These are phyloP conservation scores for Blastobotrys indianensis DNA, from an alignment of 1,139 yeast genomes.

Conservation along the genomic window DNA sequence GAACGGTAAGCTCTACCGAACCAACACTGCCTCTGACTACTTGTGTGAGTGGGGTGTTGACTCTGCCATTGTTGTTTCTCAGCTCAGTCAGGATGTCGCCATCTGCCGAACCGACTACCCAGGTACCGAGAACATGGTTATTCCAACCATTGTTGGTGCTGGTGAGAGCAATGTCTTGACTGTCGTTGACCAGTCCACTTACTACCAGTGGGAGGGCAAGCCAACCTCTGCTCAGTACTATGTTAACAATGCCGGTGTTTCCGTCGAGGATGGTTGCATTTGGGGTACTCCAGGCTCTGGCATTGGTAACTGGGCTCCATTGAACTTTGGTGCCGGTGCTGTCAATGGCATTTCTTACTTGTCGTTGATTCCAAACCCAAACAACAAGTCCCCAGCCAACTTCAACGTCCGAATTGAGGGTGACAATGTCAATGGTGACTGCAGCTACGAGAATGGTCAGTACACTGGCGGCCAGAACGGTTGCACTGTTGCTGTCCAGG, in stretches of 20 bases:
- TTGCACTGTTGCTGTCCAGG: constrained; percentile 86
- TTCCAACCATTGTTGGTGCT: constrained; percentile 76
- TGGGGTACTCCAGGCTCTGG: constrained; percentile 81
- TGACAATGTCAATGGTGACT: constrained; percentile 62
- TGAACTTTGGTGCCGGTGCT: constrained; percentile 89
- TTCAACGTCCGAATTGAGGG: constrained; percentile 81
- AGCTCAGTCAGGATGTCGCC: constrained; percentile 62
- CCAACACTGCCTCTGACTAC: constrained; percentile 55
- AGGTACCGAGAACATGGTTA: constrained; percentile 96
- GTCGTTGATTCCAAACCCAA: constrained; percentile 93
- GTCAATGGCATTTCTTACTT: constrained; percentile 74
- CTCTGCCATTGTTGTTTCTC: constrained; percentile 62
- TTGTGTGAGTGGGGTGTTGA: constrained; percentile 82
- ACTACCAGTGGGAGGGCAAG: constrained; percentile 79
- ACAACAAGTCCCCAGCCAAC: constrained; percentile 71
- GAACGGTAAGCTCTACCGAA: constrained; percentile 68
- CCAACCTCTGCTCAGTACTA: constrained; percentile 92
- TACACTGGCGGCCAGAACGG: constrained; percentile 77
- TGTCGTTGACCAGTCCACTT: constrained; percentile 68
- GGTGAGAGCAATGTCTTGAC: constrained; percentile 64
- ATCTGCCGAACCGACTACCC: constrained; percentile 98
- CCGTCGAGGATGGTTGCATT: constrained; percentile 80
- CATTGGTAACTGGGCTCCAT: constrained; percentile 97
- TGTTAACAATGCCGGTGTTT: constrained; percentile 93
- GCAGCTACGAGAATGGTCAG: constrained; percentile 72